These are phyloP conservation scores for Lolium perenne DNA, from an alignment of 176 grass and related monocot genomes.

Conservation along the genomic window DNA sequence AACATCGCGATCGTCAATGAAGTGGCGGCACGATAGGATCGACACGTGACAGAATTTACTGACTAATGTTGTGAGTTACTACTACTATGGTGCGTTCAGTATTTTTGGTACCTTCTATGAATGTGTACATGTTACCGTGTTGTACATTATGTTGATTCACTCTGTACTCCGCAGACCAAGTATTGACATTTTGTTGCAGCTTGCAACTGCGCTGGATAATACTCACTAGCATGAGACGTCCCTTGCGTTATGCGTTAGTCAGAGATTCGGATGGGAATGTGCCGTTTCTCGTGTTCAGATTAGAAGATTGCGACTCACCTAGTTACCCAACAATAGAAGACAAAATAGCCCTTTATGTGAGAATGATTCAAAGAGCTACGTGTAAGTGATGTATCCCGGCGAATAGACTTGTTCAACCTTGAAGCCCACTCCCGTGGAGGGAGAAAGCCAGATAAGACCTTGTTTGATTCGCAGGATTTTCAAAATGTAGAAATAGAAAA, in stretches of 20 bases:
- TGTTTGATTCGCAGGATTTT: no score
- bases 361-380: neutral
- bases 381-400: no score
- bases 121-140: neutral
- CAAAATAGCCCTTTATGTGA: neutral
- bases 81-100: neutral
- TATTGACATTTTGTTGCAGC: neutral
- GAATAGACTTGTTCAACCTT: no score
- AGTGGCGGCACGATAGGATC: slow-evolving; percentile 44
- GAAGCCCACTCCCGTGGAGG: no score
- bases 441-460: no score
- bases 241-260: neutral
- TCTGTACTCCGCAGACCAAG: neutral
- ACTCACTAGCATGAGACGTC: neutral
- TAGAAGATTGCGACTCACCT: neutral
- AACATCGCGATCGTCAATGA: slow-evolving; percentile 46
- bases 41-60: neutral
- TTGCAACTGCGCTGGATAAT: neutral
- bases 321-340: neutral
- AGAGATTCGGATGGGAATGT: neutral
- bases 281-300: neutral
- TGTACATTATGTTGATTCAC: slow-evolving; percentile 19
- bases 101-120: neutral
- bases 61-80: neutral
- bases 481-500: no score